Base-by-base conservation (phyloP, 2,329 filamentous ascomycete genomes). In the Penicillium verrucosum region DNA sequence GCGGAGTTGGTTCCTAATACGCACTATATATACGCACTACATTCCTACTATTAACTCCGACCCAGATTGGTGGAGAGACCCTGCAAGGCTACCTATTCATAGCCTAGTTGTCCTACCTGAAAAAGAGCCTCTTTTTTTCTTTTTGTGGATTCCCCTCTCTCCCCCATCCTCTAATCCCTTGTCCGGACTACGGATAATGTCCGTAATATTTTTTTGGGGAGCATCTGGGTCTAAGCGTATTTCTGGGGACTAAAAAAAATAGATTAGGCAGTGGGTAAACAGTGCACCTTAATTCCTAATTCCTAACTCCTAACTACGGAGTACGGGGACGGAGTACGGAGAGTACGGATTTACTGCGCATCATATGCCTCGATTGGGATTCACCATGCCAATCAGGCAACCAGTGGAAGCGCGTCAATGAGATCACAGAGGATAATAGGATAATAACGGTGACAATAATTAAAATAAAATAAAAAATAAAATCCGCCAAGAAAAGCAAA, bases 381-480 rank as follows among this genome's bases (percentile, higher is more conserved):
- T 16, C 18, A 8, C 3, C 5, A 51, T 60, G 59, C 57, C 60
- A 62, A 59, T 55, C 47, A 58, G 49, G 21, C 52, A 52, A 38
- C 32, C 21, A 29, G 47, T 40, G 25, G 32, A 51, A 50, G 53
- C 46, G 47, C 54, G 45, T 52, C 7, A 40, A 43, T 51, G 48
- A 51, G 29, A 7, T 43, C 32, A 36, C 10, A 32, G 34, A 25
- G 18, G 18, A 18, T 18, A 18, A 18, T 18, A 18, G 18, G 18
- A 43, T 23, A 27, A 51, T 23, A 41, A 18, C 29, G 34, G 44
- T 12, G 32, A 32, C 7, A 47, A 44, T 43, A n/a, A 56, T 34
- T 21, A 16, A 0, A 42, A n/a, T 37, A 37, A 36, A 23, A 50
- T 11, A 30, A 7, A 48, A 18, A 27, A n/a, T 23, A 48, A 43